Evolutionary conservation across 257 asterid genomes (phyloP), one percentile per base, ranked within the genome.

Genomic region (Hygrophila difformis): DNA sequence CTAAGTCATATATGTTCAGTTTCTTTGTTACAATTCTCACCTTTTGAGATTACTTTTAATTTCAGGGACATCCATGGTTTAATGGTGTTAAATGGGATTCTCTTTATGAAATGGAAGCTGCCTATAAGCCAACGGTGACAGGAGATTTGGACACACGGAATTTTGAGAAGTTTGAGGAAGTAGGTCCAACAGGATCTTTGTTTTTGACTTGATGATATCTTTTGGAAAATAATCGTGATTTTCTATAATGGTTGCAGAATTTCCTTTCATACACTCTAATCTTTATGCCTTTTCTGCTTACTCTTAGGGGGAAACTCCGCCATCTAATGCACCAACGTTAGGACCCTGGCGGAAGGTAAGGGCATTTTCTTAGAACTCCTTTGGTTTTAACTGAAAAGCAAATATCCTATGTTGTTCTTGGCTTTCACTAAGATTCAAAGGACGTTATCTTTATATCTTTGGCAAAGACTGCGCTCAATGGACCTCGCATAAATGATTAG

Each of bases 331-430:
- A 23, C 93, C 98, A 51, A 67, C 73, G 69, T 91, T 89, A 2
- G 98, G 98, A 61, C 96, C 94, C 10, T 89, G 98, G 96, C 76
- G 98, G 51, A 89, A 89, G 94, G 98, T 89, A 73, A 33, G 12
- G 12, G 29, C 29, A 24, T 24, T 24, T 24, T 3, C 29, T 24
- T 24, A 24, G 29, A 24, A 2, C 7, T 24, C 7, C 29, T n/a
- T n/a, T n/a, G n/a, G n/a, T n/a, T n/a, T n/a, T n/a, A n/a, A n/a
- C n/a, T n/a, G n/a, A n/a, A n/a, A n/a, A n/a, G n/a, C n/a, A n/a
- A n/a, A n/a, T n/a, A n/a, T n/a, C n/a, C n/a, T n/a, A n/a, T n/a
- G n/a, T n/a, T n/a, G n/a, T n/a, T n/a, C n/a, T n/a, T n/a, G n/a
- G n/a, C n/a, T n/a, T n/a, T n/a, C n/a, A n/a, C n/a, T n/a, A n/a